phyloP scores from a whole-genome alignment of 257 asterid species.

The Perilla frutescens region DNA sequence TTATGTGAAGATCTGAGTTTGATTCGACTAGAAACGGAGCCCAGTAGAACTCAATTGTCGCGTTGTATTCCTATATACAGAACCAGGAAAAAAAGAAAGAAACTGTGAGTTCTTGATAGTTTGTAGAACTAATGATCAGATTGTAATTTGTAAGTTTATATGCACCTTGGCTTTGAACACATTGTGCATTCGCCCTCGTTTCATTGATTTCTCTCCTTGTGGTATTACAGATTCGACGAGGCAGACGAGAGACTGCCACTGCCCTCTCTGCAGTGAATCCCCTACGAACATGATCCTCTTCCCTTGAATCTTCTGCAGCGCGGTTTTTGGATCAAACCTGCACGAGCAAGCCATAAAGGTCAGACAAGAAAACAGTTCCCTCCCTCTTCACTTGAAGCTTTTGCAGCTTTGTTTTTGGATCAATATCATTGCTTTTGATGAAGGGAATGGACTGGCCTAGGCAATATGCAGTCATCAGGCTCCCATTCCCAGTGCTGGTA shows the following conservation, averaged over 20 bases:
- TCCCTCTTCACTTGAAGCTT: too few species aligned
- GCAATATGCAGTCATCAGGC: conserved; percentile 94
- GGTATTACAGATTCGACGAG: conserved; percentile 79
- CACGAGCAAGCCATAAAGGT: conserved; percentile 22
- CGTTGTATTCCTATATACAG: conserved; percentile 61
- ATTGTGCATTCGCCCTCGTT: conserved; percentile 62
- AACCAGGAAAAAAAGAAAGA: background rate
- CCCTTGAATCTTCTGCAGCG: conserved; percentile 71
- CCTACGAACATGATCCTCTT: conserved; percentile 92
- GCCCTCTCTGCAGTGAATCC: conserved; percentile 95
- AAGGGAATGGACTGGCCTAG: conserved; percentile 50
- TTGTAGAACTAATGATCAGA: background rate
- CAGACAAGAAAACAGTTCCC: background rate
- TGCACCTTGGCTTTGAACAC: conserved; percentile 57
- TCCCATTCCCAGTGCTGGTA: conserved; percentile 88
- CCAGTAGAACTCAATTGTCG: conserved; percentile 90
- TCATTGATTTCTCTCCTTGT: conserved; percentile 65
- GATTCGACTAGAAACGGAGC: conserved; percentile 88
- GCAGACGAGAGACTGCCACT: conserved; percentile 93
- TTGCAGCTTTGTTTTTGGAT: background rate
- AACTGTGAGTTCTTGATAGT: conserved; percentile 1
- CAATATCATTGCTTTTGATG: background rate
- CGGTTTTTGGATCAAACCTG: conserved; percentile 77
- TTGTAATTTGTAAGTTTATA: background rate
- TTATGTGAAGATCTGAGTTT: conserved; percentile 64